phyloP scores from a whole-genome alignment of 2,329 filamentous ascomycete genomes.

The Apiospora aurea region DNA sequence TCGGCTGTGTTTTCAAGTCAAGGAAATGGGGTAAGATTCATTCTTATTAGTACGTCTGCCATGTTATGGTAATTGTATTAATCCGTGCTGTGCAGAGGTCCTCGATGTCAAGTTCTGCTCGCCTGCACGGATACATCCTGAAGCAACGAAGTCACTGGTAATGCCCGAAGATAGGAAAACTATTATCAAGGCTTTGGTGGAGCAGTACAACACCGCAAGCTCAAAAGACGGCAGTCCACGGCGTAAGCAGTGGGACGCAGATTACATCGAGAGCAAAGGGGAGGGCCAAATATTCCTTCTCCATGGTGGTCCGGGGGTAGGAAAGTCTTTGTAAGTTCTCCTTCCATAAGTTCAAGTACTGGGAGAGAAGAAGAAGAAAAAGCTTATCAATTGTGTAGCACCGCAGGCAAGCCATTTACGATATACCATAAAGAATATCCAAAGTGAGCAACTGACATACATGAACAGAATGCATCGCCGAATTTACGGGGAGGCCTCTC shows the following conservation, averaged over 20 bases:
- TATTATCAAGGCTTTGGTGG: background rate
- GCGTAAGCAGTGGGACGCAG: background rate
- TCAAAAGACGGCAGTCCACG: background rate
- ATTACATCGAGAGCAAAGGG: slow-evolving; percentile 1
- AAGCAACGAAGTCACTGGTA: background rate
- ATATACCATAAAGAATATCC: rapidly evolving
- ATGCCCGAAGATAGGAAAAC: background rate
- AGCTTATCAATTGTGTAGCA: background rate
- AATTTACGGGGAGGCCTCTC: slow-evolving; percentile 40
- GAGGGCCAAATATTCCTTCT: background rate
- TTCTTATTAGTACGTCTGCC: background rate
- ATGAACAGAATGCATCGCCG: slow-evolving; percentile 47
- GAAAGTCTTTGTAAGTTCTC: background rate
- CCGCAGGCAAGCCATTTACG: background rate
- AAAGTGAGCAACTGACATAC: background rate
- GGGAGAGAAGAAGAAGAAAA: no score
- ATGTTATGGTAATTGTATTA: background rate
- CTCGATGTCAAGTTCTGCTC: background rate
- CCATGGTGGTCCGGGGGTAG: background rate
- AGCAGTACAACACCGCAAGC: background rate
- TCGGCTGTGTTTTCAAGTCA: background rate
- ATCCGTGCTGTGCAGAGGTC: background rate
- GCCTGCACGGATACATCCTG: background rate
- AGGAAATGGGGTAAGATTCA: background rate
- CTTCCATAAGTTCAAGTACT: no score